A percentile compares a stretch with the other conserved stretches of the same genome.
Conservation (phyloP, 2,329 filamentous ascomycete species). For the Cercospora zeae-maydis region DNA sequence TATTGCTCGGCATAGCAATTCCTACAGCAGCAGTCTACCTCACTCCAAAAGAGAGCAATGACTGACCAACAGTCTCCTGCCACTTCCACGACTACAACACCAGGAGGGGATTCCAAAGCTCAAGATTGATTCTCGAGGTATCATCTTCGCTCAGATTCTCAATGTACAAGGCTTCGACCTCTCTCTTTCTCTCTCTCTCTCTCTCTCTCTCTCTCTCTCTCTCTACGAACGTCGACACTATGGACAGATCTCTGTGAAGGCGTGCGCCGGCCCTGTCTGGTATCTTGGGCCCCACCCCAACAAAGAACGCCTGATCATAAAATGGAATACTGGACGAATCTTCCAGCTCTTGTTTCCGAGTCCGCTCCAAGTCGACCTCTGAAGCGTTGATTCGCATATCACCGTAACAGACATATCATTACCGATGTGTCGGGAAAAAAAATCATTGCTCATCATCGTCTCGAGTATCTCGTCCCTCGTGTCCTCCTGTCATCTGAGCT, state of each 20-base stretch:
- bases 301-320: not conserved
- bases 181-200: not conserved
- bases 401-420: slow-evolving; percentile 4
- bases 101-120: not conserved
- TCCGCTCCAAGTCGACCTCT: not conserved
- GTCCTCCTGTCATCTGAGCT: slow-evolving; percentile 28
- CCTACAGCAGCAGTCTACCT: slow-evolving; percentile 20
- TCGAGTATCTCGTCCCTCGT: slow-evolving; percentile 19
- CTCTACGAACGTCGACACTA: not conserved
- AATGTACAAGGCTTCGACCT: not conserved
- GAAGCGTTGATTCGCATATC: not conserved
- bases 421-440: not conserved
- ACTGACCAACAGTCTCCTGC: not conserved
- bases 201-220: not conserved
- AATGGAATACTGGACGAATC: not conserved
- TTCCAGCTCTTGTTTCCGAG: not conserved
- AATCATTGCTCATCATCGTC: slow-evolving; percentile 16
- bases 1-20: slow-evolving; percentile 19
- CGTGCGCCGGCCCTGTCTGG: not conserved
- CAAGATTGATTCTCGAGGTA: not conserved
- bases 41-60: slow-evolving; percentile 13
- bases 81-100: not conserved
- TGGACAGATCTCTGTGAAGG: slow-evolving; percentile 4
- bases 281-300: not conserved
- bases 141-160: not conserved